These are phyloP conservation scores for Pseudogymnoascus sp. DNA, from an alignment of 2,329 filamentous ascomycete species.

Conservation along the genomic window DNA sequence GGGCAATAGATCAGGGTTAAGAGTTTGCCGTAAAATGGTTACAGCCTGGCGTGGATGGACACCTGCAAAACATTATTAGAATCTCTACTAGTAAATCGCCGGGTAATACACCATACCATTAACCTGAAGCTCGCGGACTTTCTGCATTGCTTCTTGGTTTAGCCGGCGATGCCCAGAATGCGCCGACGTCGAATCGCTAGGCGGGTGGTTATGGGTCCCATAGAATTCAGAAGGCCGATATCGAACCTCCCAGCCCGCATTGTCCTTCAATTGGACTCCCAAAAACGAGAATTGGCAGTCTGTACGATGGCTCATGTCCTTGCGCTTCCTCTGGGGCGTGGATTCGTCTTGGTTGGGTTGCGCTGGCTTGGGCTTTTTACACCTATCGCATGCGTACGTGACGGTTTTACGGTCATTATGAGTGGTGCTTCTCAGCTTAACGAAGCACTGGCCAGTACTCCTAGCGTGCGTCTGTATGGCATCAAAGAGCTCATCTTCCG, in stretches of 20 bases:
- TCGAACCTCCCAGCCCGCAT: constrained; percentile 7
- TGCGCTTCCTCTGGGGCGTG: neutral
- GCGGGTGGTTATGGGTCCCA: constrained; percentile 5
- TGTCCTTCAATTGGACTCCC: constrained; percentile 8
- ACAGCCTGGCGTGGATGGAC: constrained; percentile 1
- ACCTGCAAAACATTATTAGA: neutral
- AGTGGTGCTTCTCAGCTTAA: constrained; percentile 9
- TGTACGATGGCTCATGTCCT: constrained; percentile 1
- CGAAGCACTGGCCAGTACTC: constrained; percentile 6
- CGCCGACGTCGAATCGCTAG: neutral
- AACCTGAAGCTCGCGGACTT: constrained; percentile 8
- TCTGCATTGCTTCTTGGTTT: constrained; percentile 5
- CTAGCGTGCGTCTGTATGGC: constrained; percentile 4
- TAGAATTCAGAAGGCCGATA: constrained; percentile 5
- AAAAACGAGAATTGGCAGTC: constrained; percentile 8
- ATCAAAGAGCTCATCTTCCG: constrained; percentile 5
- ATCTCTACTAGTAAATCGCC: neutral
- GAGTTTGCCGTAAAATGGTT: constrained; percentile 1
- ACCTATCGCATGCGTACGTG: constrained; percentile 8
- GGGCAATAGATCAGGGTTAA: neutral
- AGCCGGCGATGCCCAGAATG: constrained; percentile 8
- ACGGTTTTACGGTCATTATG: constrained; percentile 9
- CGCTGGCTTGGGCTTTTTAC: constrained; percentile 7
- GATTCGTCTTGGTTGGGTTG: neutral
- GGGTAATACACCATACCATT: constrained; percentile 1